These are phyloP conservation scores for Neoscytalidium dimidiatum DNA, from an alignment of 2,329 filamentous ascomycete species.

Conservation along the genomic window DNA sequence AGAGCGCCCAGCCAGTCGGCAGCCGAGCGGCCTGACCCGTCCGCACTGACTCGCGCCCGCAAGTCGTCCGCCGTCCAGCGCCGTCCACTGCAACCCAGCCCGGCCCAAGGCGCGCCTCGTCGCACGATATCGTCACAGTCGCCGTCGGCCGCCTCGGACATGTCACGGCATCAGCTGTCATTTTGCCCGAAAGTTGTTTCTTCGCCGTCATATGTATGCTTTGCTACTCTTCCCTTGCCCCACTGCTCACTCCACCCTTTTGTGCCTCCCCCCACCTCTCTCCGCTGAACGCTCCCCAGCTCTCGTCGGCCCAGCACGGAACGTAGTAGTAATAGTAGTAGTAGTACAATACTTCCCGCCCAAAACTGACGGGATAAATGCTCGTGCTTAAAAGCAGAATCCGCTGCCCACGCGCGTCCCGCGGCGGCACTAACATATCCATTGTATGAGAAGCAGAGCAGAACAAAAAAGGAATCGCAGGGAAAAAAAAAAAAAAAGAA, in stretches of 20 bases:
- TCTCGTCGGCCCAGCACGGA: slow-evolving; percentile 19
- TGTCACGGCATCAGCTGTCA: slow-evolving; percentile 10
- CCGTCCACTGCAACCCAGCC: background rate
- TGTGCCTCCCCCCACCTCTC: slow-evolving; percentile 5
- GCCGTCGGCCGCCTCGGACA: background rate
- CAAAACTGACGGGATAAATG: slow-evolving; percentile 27
- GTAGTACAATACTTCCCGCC: slow-evolving; percentile 24
- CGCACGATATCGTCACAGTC: slow-evolving; percentile 8
- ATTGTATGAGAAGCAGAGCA: slow-evolving; percentile 39
- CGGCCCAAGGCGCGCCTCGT: background rate
- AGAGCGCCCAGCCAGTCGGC: background rate
- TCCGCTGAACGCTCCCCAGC: slow-evolving; percentile 17
- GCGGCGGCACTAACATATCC: slow-evolving; percentile 30
- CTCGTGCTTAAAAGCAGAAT: slow-evolving; percentile 30
- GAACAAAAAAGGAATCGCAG: slow-evolving; percentile 30
- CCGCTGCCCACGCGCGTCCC: slow-evolving; percentile 26
- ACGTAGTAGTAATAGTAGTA: slow-evolving; percentile 20
- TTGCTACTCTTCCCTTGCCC: slow-evolving; percentile 26
- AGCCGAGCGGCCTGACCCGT: slow-evolving; percentile 1
- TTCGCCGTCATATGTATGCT: slow-evolving; percentile 25
- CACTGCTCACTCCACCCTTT: slow-evolving; percentile 20
- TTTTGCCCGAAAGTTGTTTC: background rate
- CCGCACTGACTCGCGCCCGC: slow-evolving; percentile 5
- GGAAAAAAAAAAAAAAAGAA: slow-evolving; percentile 24
- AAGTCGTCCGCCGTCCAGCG: background rate